Percentiles rank a stretch among this genome's conserved stretches.
Conservation (phyloP, 148 eudicot genomes). For the Bassia scoparia region DNA sequence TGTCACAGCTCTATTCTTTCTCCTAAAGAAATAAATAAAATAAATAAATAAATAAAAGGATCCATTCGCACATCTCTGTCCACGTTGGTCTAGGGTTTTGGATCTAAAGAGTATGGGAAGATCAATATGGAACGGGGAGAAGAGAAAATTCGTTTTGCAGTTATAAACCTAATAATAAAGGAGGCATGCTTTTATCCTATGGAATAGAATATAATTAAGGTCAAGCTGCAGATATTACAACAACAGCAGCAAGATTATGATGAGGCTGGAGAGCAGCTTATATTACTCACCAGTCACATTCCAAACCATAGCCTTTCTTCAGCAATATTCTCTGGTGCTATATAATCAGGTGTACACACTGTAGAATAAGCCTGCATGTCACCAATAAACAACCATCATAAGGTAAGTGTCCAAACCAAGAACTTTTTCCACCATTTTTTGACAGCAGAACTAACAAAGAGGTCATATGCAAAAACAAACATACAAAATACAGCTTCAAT, state of each 20-base stretch:
- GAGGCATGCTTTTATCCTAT: not conserved
- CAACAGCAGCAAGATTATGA: not conserved
- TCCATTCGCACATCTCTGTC: too few species aligned
- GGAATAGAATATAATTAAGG: not conserved
- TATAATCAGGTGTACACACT: constrained; percentile 96
- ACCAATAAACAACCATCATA: constrained; percentile 20
- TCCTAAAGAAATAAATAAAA: too few species aligned
- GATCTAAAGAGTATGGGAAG: too few species aligned
- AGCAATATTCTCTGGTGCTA: constrained; percentile 92
- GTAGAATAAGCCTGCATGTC: constrained; percentile 87
- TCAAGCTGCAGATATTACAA: not conserved
- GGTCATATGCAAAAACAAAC: not conserved
- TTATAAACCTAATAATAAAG: not conserved
- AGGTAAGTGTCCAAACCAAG: constrained; percentile 13
- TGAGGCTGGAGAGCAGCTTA: not conserved
- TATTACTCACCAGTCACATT: constrained; percentile 87
- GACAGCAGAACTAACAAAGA: not conserved
- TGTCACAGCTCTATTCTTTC: too few species aligned
- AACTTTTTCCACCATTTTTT: constrained; percentile 11
- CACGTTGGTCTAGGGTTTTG: too few species aligned
- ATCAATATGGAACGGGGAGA: too few species aligned
- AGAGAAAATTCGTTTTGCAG: too few species aligned
- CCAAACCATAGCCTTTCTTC: constrained; percentile 92
- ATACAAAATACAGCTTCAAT: not conserved
- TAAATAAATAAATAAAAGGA: too few species aligned